Evolutionary conservation across 2,329 filamentous ascomycete genomes (phyloP).

Genomic region (Epichloe typhina): DNA sequence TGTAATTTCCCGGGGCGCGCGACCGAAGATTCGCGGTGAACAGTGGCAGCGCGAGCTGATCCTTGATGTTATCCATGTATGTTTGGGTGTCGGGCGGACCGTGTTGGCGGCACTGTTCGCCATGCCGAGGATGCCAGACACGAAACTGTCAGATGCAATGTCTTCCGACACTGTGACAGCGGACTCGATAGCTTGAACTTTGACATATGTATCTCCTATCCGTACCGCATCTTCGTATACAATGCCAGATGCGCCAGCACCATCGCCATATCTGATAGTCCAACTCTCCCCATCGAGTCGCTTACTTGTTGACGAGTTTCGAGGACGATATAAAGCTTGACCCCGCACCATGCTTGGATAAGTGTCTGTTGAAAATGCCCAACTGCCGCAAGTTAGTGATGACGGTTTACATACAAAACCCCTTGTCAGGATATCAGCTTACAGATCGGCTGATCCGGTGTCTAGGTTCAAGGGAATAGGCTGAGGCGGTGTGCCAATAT

Average conservation of each 20-base stretch:
- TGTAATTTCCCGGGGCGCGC: slow-evolving; percentile 22
- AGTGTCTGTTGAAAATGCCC: slow-evolving; percentile 53
- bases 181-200: slow-evolving; percentile 51
- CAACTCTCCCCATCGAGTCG: slow-evolving; percentile 32
- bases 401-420: neutral
- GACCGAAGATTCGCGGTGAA: slow-evolving; percentile 25
- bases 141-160: slow-evolving; percentile 22
- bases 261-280: slow-evolving; percentile 53
- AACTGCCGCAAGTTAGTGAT: slow-evolving; percentile 28
- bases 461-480: slow-evolving; percentile 56
- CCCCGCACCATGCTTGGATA: slow-evolving; percentile 30
- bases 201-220: slow-evolving; percentile 46
- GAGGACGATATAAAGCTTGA: slow-evolving; percentile 44
- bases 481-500: slow-evolving; percentile 43
- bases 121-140: slow-evolving; percentile 24
- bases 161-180: slow-evolving; percentile 41
- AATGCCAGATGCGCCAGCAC: slow-evolving; percentile 46
- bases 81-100: slow-evolving; percentile 20
- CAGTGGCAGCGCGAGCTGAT: slow-evolving; percentile 16
- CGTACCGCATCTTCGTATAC: slow-evolving; percentile 54
- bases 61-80: slow-evolving; percentile 23
- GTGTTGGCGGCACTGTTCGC: slow-evolving; percentile 21
- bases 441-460: slow-evolving; percentile 43
- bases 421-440: slow-evolving; percentile 6
- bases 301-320: slow-evolving; percentile 27